Evolutionary conservation across 495 filamentous ascomycete species (phyloP).

Genomic region (Xeromyces bisporus): DNA sequence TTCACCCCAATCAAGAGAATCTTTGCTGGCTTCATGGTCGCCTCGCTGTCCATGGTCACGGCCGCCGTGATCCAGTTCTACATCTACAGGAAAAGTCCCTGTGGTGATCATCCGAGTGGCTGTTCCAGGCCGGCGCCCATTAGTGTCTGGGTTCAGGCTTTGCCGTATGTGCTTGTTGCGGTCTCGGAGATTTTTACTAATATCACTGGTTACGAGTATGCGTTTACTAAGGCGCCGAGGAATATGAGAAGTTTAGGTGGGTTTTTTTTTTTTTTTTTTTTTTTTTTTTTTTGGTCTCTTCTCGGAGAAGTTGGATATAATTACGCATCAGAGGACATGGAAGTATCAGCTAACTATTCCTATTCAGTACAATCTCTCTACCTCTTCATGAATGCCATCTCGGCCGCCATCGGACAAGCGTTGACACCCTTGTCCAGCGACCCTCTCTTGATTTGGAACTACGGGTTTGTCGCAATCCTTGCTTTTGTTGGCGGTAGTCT

Average conservation of each 20-base stretch:
- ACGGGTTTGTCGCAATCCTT: constrained; percentile 44
- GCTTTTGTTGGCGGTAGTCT: constrained; percentile 35
- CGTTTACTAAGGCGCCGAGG: constrained; percentile 20
- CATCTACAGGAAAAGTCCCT: constrained; percentile 43
- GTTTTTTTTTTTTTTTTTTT: constrained; percentile 2
- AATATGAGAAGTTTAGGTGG: constrained; percentile 21
- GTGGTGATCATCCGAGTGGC: constrained; percentile 30
- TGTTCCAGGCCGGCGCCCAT: constrained; percentile 29
- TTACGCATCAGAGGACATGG: no score
- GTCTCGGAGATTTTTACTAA: constrained; percentile 51
- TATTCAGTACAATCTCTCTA: constrained; percentile 43
- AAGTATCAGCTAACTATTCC: background rate
- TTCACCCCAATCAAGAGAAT: constrained; percentile 56
- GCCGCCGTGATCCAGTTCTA: constrained; percentile 50
- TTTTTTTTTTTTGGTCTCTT: no score
- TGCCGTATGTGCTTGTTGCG: constrained; percentile 43
- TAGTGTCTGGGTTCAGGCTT: constrained; percentile 39
- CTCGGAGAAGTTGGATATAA: no score
- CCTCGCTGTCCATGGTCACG: constrained; percentile 36
- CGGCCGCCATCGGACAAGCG: constrained; percentile 44
- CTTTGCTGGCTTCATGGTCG: constrained; percentile 45
- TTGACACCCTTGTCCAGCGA: constrained; percentile 44
- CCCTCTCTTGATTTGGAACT: constrained; percentile 48
- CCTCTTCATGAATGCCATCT: constrained; percentile 47
- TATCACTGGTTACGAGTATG: constrained; percentile 39